These are phyloP conservation scores for Clausena lansium DNA, from an alignment of 345 rosid species.

Conservation along the genomic window DNA sequence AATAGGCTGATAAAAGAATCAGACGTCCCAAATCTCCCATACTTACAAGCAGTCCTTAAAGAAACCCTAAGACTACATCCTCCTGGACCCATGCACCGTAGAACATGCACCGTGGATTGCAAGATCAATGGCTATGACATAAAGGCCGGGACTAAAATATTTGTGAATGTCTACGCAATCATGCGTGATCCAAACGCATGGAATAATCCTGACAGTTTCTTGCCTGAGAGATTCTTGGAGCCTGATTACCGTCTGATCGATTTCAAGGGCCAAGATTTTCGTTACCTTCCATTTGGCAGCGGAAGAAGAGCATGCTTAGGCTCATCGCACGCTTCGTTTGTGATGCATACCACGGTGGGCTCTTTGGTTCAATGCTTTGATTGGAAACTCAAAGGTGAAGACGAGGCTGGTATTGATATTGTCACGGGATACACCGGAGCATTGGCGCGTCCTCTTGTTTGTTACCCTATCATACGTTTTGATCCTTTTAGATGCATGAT, in stretches of 20 bases:
- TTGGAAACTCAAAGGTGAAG: conserved; percentile 31
- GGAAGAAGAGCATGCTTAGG: conserved; percentile 47
- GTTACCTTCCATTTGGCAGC: conserved; percentile 42
- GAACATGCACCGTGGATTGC: conserved; percentile 26
- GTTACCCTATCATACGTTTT: conserved; percentile 24
- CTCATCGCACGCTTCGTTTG: conserved; percentile 29
- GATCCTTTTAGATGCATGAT: conserved; percentile 12
- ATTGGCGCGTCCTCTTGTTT: conserved; percentile 29
- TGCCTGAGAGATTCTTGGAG: conserved; percentile 29
- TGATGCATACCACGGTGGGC: conserved; percentile 34
- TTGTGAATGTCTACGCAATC: conserved; percentile 28
- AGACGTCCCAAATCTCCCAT: conserved; percentile 41
- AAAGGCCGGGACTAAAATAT: conserved; percentile 25
- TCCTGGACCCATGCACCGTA: conserved; percentile 38
- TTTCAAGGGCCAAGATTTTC: conserved; percentile 32
- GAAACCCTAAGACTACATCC: conserved; percentile 41
- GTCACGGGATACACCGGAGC: conserved; percentile 41
- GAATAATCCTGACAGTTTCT: conserved; percentile 20
- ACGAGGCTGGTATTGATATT: conserved; percentile 22
- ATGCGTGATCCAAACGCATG: conserved; percentile 32
- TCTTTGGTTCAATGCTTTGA: conserved; percentile 47
- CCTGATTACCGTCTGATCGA: background rate
- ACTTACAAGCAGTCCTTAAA: conserved; percentile 37
- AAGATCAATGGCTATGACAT: conserved; percentile 25
- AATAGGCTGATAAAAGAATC: conserved; percentile 34